Conservation (phyloP, 2,329 filamentous ascomycete genomes). For the Botrytis squamosa region DNA sequence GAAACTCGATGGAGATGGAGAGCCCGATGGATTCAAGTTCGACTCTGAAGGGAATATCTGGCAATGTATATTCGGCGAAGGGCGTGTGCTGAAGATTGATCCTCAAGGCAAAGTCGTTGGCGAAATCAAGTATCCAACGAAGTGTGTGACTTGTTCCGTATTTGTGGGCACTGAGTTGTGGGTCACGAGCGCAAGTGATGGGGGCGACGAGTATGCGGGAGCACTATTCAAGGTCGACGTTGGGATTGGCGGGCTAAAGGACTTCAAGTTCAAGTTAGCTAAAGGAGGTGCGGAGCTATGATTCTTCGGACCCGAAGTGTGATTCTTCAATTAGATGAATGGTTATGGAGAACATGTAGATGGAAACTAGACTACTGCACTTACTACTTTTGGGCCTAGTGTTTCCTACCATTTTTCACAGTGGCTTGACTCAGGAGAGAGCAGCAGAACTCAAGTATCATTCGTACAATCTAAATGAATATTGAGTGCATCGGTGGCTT, state of each 20-base stretch:
- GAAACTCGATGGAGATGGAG: slow-evolving; percentile 61
- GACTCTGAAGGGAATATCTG: slow-evolving; percentile 85
- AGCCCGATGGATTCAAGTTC: slow-evolving; percentile 81
- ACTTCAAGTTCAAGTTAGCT: slow-evolving; percentile 59
- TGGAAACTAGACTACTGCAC: not conserved
- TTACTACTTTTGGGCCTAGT: not conserved
- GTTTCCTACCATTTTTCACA: not conserved
- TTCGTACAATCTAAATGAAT: not conserved
- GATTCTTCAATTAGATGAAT: not conserved
- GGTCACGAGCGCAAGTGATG: slow-evolving; percentile 73
- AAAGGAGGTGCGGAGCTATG: slow-evolving; percentile 18
- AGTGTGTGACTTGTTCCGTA: slow-evolving; percentile 75
- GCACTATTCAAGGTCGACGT: slow-evolving; percentile 76
- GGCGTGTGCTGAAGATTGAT: slow-evolving; percentile 68
- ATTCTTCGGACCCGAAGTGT: not conserved
- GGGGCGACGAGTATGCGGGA: slow-evolving; percentile 65
- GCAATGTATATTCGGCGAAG: slow-evolving; percentile 81
- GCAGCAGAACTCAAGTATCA: not conserved
- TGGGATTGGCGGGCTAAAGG: slow-evolving; percentile 62
- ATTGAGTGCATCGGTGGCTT: not conserved
- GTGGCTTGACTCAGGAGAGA: not conserved
- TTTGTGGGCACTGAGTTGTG: slow-evolving; percentile 75
- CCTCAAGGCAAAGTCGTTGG: slow-evolving; percentile 69
- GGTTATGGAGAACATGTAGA: not conserved
- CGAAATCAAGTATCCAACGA: slow-evolving; percentile 72